phyloP scores from a whole-genome alignment of 352 stramenopile genomes.

The Thraustochytrium striatum region DNA sequence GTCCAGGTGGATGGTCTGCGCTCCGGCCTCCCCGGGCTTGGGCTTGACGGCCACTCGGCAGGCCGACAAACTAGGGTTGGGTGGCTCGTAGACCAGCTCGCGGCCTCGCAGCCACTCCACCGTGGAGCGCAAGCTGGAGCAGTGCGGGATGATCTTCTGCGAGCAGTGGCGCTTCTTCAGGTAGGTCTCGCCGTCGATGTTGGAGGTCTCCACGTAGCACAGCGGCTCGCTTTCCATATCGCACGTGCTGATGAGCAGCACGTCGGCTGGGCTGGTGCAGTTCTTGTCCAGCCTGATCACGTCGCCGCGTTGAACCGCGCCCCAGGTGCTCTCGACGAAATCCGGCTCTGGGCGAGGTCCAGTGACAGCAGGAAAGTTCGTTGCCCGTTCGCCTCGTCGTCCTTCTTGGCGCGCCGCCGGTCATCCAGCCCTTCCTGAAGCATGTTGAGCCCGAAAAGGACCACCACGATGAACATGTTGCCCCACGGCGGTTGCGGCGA shows the following conservation, averaged over 20 bases:
- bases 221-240: constrained; percentile 20
- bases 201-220: constrained; percentile 55
- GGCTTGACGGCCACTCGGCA: constrained; percentile 46
- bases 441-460: constrained; percentile 43
- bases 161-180: constrained; percentile 51
- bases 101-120: constrained; percentile 1
- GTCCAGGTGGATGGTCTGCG: constrained; percentile 32
- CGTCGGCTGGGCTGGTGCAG: constrained; percentile 17
- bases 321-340: constrained; percentile 16
- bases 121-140: not conserved
- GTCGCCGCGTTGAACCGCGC: constrained; percentile 20
- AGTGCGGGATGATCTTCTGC: not conserved
- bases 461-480: constrained; percentile 21
- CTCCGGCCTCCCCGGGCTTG: constrained; percentile 56
- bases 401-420: constrained; percentile 4
- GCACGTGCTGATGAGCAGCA: constrained; percentile 37
- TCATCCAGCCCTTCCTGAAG: constrained; percentile 22
- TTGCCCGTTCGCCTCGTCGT: constrained; percentile 9
- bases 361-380: not conserved
- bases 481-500: constrained; percentile 34
- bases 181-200: constrained; percentile 48
- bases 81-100: constrained; percentile 52
- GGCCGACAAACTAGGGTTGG: constrained; percentile 17
- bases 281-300: constrained; percentile 38
- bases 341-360: not conserved